Percentiles rank a stretch among this genome's conserved stretches.
phyloP scores from a whole-genome alignment of 2,329 filamentous ascomycete genomes.

The Apiospora koreana region DNA sequence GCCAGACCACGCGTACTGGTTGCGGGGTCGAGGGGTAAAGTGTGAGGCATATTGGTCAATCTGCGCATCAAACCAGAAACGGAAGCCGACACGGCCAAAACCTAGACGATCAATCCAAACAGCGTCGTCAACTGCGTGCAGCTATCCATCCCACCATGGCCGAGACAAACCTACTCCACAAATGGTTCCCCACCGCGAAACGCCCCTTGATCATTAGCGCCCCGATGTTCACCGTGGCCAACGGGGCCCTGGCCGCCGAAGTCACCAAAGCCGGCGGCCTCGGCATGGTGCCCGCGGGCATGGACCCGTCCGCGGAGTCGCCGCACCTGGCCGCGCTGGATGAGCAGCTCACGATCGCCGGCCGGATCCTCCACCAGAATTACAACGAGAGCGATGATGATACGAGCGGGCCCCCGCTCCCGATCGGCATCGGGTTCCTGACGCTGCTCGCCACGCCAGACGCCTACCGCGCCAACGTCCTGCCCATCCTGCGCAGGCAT shows the following conservation, averaged over 20 bases:
- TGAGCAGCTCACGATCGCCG: conserved; percentile 30
- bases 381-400: conserved; percentile 13
- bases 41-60: no score
- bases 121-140: neutral
- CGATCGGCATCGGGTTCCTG: conserved; percentile 10
- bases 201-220: conserved; percentile 40
- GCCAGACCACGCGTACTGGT: neutral
- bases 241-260: conserved; percentile 38
- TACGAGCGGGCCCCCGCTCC: conserved; percentile 17
- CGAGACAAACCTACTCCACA: neutral
- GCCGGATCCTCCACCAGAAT: conserved; percentile 27
- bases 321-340: conserved; percentile 31
- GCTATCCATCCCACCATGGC: neutral
- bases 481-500: conserved; percentile 3
- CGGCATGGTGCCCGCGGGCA: conserved; percentile 18
- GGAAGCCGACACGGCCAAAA: neutral
- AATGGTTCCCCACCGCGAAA: conserved; percentile 37
- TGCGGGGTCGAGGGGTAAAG: neutral
- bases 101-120: no score
- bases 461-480: neutral
- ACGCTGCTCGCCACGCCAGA: neutral
- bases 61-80: no score
- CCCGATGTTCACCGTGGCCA: conserved; percentile 41
- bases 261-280: conserved; percentile 42
- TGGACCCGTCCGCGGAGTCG: neutral